phyloP scores from a whole-genome alignment of 768 basidiomycete genomes.

The Tulasnella sp. region DNA sequence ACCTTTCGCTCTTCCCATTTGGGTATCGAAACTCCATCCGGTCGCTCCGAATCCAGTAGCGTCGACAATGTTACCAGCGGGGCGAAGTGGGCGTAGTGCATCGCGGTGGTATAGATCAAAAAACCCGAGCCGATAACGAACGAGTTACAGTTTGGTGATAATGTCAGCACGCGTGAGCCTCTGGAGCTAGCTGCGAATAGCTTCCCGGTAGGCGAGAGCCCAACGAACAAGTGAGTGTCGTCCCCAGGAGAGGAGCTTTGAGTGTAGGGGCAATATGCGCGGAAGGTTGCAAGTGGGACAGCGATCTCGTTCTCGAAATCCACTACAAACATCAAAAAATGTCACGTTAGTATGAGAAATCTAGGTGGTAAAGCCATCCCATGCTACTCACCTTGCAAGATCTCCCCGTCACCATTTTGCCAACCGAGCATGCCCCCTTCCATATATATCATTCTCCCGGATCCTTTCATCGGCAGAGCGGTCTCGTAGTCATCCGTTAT shows the following conservation, averaged over 20 bases:
- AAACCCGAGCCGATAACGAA: conserved; percentile 61
- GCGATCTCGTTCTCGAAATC: conserved; percentile 21
- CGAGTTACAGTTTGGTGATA: conserved; percentile 41
- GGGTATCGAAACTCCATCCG: background rate
- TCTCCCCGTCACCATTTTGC: conserved; percentile 19
- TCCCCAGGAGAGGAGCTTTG: conserved; percentile 20
- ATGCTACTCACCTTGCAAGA: conserved; percentile 21
- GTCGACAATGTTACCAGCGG: conserved; percentile 35
- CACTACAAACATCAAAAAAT: conserved; percentile 11
- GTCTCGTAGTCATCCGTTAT: background rate
- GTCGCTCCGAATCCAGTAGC: conserved; percentile 10
- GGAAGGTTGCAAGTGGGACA: conserved; percentile 34
- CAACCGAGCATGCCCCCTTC: conserved; percentile 18
- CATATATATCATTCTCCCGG: conserved; percentile 18
- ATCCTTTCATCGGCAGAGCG: conserved; percentile 16
- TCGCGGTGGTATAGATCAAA: conserved; percentile 71
- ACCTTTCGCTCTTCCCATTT: conserved; percentile 66
- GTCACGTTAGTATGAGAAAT: background rate
- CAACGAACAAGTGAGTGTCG: conserved; percentile 39
- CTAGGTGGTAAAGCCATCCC: background rate
- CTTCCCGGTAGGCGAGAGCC: conserved; percentile 55
- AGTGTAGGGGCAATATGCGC: conserved; percentile 49
- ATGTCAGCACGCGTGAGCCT: conserved; percentile 17
- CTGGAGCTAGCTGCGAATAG: conserved; percentile 39
- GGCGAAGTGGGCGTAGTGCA: conserved; percentile 71